These are phyloP conservation scores for Nannizzia gypsea DNA, from an alignment of 2,329 filamentous ascomycete species.

Conservation along the genomic window DNA sequence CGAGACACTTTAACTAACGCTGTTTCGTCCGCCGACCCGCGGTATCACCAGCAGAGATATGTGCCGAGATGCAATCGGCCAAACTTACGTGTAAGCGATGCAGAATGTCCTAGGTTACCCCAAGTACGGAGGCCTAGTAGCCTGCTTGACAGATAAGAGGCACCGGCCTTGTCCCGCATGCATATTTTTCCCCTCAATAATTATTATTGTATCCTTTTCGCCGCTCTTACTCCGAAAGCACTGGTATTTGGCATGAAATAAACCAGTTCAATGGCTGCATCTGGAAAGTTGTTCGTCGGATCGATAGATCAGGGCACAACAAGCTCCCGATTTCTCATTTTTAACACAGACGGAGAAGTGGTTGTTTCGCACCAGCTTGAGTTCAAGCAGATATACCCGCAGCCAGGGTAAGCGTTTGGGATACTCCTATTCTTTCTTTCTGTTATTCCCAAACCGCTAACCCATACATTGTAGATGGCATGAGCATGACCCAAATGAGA, in stretches of 20 bases:
- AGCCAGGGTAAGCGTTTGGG: slow-evolving; percentile 57
- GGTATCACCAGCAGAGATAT: not conserved
- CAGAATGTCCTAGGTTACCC: not conserved
- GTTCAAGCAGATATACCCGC: slow-evolving; percentile 75
- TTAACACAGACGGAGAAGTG: slow-evolving; percentile 65
- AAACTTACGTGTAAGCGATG: not conserved
- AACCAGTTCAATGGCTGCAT: not conserved
- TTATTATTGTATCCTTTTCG: not conserved
- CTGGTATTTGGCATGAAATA: not conserved
- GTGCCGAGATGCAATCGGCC: not conserved
- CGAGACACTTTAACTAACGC: not conserved
- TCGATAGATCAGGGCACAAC: slow-evolving; percentile 88
- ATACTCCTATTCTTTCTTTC: not conserved
- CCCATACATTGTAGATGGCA: slow-evolving; percentile 54
- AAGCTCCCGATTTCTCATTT: slow-evolving; percentile 80
- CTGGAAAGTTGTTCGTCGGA: slow-evolving; percentile 50
- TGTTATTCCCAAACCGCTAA: not conserved
- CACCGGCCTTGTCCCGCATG: not conserved
- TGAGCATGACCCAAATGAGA: slow-evolving; percentile 71
- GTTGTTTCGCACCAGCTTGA: slow-evolving; percentile 77
- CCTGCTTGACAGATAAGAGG: not conserved
- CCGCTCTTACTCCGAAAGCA: not conserved
- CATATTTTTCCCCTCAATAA: not conserved
- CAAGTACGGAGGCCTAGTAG: not conserved
- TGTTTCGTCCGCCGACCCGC: not conserved